Evolutionary conservation across 495 filamentous ascomycete species (phyloP).

Genomic region (Alectoria sarmentosa): DNA sequence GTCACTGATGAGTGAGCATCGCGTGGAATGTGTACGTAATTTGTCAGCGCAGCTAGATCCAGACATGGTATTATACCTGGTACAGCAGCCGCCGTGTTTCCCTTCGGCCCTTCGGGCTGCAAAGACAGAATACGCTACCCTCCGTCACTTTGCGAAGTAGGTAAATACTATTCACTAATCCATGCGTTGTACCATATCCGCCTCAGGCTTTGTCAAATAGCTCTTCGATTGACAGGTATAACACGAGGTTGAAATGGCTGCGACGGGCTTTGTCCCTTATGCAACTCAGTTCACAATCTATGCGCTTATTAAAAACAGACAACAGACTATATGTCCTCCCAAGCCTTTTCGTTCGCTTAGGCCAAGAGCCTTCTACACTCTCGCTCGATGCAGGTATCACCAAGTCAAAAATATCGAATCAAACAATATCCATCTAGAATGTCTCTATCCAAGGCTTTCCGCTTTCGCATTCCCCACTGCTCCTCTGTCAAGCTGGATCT

Average conservation of each 20-base stretch:
- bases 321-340: neutral
- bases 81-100: neutral
- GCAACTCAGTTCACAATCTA: neutral
- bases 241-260: neutral
- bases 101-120: neutral
- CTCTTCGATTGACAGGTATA: neutral
- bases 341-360: neutral
- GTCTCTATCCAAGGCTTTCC: neutral
- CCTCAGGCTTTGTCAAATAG: neutral
- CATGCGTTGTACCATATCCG: neutral
- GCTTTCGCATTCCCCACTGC: neutral
- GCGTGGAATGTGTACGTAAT: neutral
- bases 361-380: neutral
- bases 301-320: neutral
- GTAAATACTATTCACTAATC: neutral
- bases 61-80: neutral
- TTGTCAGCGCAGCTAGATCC: neutral
- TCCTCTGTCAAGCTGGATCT: neutral
- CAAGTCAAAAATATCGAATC: neutral
- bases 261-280: neutral
- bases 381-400: neutral
- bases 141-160: neutral
- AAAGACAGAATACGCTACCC: neutral
- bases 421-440: neutral
- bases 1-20: slow-evolving; percentile 77